A percentile compares a stretch with the other conserved stretches of the same genome.
Evolutionary conservation across 129 eudicot genomes (phyloP).

Genomic region (Mikania micrantha): DNA sequence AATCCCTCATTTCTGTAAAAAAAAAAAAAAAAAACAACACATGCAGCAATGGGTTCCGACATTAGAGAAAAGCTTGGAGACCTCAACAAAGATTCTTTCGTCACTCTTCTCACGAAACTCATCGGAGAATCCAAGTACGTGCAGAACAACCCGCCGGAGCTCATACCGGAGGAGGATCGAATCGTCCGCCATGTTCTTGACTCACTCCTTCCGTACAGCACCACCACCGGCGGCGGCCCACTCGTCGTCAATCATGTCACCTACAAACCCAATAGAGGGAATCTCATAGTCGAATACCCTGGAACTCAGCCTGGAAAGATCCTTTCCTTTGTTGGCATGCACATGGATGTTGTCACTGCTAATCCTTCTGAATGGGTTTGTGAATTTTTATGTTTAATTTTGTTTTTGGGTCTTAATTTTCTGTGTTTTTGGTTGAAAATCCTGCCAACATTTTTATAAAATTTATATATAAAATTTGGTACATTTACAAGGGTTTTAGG

Average conservation of each 20-base stretch:
- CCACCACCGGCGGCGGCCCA: conserved; percentile 67
- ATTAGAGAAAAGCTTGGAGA: conserved; percentile 44
- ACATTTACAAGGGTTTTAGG: too few species aligned
- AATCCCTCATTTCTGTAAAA: too few species aligned
- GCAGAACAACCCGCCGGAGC: conserved; percentile 92
- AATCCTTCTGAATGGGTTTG: conserved; percentile 67
- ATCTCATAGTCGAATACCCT: conserved; percentile 70
- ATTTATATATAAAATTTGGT: too few species aligned
- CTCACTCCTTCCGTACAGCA: conserved; percentile 57
- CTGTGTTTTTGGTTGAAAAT: too few species aligned
- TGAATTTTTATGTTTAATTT: background rate
- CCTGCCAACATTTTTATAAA: too few species aligned
- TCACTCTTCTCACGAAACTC: conserved; percentile 58
- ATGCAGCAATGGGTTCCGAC: background rate
- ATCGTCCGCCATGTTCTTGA: conserved; percentile 74
- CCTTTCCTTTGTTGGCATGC: conserved; percentile 79
- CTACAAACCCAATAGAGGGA: conserved; percentile 59
- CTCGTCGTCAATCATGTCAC: conserved; percentile 56
- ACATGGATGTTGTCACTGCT: conserved; percentile 91
- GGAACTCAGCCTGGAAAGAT: conserved; percentile 53
- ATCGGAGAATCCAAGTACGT: conserved; percentile 80
- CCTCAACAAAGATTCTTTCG: conserved; percentile 59
- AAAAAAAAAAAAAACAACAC: too few species aligned
- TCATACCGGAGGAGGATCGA: conserved; percentile 89
- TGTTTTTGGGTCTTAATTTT: too few species aligned